A percentile compares a stretch with the other conserved stretches of the same genome.
phyloP scores from a whole-genome alignment of 441 rosid genomes.

The Populus tomentosa region DNA sequence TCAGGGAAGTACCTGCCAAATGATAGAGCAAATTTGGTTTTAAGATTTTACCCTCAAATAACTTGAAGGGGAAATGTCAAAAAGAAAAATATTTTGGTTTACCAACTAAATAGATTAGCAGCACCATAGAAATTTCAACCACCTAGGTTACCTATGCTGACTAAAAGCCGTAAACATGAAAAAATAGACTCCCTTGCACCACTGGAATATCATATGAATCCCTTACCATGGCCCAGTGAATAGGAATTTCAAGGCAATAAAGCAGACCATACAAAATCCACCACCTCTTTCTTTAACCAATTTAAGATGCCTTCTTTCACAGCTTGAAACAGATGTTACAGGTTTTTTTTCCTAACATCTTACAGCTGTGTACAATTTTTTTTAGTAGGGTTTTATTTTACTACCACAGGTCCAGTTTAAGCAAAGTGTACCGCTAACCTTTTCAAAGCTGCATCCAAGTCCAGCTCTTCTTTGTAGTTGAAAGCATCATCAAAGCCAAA shows the following conservation, averaged over 20 bases:
- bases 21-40: neutral
- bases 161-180: neutral
- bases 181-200: neutral
- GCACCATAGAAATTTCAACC: neutral
- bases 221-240: neutral
- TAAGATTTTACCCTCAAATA: neutral
- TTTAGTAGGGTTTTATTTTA: neutral
- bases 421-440: conserved; percentile 30
- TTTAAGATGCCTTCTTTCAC: neutral
- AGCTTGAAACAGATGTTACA: neutral
- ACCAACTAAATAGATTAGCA: neutral
- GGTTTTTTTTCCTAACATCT: neutral
- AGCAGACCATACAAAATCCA: neutral
- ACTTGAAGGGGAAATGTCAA: neutral
- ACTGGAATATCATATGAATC: neutral
- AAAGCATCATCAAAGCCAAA: conserved; percentile 50
- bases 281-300: neutral
- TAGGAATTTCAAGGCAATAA: neutral
- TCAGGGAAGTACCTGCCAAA: neutral
- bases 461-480: conserved; percentile 32
- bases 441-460: conserved; percentile 61
- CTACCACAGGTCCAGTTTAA: neutral
- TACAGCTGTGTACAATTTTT: neutral
- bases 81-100: neutral
- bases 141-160: neutral